Base-by-base conservation (phyloP, 306 rosid genomes). In the Spatholobus suberectus region DNA sequence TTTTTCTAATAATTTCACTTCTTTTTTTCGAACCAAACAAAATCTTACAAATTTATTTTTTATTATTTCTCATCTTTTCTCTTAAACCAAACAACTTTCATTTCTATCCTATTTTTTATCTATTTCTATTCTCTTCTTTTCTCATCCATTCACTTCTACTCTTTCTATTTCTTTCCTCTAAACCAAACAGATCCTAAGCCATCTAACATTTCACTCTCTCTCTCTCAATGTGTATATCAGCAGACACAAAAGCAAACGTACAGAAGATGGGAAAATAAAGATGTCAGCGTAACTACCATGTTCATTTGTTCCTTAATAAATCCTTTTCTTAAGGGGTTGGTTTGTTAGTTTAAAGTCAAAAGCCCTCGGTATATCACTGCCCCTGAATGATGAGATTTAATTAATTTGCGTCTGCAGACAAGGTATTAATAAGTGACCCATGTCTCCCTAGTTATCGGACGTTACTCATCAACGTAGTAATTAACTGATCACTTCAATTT, bases 231-330 rank as follows among this genome's bases (percentile, higher is more conserved):
- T 26, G 52, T 34, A 57, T 79, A 49, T 78, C 83, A 63, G 40
- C 83, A 63, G 40, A 62, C 66, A 74, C 70, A 80, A 79, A 85
- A 85, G 84, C 80, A 73, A 43, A 68, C 77, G 86, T 73, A 59
- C 77, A 78, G 70, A 82, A 73, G 78, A 58, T 18, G 62, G 55
- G 73, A 75, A 86, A 81, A 66, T 71, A 67, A 83, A 78, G 78
- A 75, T 75, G 86, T 77, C 80, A n/a, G 66, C 71, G 83, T 55
- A 89, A 80, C 90, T 69, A 88, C 88, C 84, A 75, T 85, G 86
- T 85, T 85, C 89, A 73, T 82, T 63, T 82, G 86, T 79, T 89
- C 82, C 86, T 79, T 76, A 68, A 67, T 85, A 78, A 72, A 77
- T 86, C 85, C 86, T 69, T 89, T 89, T 87, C 80, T 73, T 10